Percentiles rank a stretch among this genome's conserved stretches.
Evolutionary conservation across 768 basidiomycete genomes (phyloP).

Genomic region (Hydnum rufescens): DNA sequence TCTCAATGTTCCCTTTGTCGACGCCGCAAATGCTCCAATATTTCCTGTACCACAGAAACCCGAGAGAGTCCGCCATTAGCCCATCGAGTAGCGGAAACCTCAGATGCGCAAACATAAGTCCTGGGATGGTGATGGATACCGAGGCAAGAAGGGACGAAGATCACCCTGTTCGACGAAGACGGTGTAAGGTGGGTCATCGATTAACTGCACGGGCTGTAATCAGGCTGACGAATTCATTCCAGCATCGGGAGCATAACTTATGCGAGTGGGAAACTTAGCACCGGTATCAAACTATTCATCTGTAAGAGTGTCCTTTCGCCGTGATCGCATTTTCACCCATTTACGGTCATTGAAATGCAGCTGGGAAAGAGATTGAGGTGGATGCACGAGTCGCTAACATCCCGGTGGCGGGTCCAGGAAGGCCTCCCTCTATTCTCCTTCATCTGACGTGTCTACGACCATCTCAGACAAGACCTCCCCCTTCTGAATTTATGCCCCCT

Average conservation of each 20-base stretch:
- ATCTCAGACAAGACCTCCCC: no score
- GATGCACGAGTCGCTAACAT: constrained; percentile 21
- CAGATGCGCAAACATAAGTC: constrained; percentile 16
- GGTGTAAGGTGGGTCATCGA: constrained; percentile 10
- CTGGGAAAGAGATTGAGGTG: constrained; percentile 40
- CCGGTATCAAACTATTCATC: constrained; percentile 29
- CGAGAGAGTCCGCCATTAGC: constrained; percentile 1
- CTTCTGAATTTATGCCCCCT: no score
- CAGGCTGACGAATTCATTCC: background rate
- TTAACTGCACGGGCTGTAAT: background rate
- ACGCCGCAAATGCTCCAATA: background rate
- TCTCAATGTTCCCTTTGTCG: background rate
- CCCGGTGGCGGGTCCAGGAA: background rate
- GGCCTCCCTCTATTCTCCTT: no score
- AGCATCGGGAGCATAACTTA: constrained; percentile 45
- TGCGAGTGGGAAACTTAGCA: constrained; percentile 31
- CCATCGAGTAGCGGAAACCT: constrained; percentile 13
- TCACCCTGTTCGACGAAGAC: constrained; percentile 11
- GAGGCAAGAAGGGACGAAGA: constrained; percentile 10
- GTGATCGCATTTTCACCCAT: background rate
- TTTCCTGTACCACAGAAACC: background rate
- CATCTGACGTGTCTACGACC: no score
- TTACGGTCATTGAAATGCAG: no score
- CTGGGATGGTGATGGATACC: constrained; percentile 19
- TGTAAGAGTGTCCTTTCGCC: constrained; percentile 13